A percentile compares a stretch with the other conserved stretches of the same genome.
Evolutionary conservation across 2,329 filamentous ascomycete genomes (phyloP).

Genomic region (Aspergillus aculeatus): DNA sequence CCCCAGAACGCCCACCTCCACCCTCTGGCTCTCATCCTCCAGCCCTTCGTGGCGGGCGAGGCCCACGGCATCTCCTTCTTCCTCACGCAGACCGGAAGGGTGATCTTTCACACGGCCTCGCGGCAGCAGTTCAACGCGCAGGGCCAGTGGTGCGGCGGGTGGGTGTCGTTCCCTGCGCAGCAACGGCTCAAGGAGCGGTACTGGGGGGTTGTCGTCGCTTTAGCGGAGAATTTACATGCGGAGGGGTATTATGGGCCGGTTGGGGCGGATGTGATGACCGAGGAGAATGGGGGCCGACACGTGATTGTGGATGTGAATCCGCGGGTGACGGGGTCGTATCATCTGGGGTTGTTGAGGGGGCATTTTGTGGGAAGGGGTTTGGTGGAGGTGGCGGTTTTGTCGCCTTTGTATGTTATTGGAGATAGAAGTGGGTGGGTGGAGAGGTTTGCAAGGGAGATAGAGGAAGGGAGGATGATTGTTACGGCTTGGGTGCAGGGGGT

Average conservation of each 20-base stretch:
- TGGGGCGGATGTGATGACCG: slow-evolving; percentile 7
- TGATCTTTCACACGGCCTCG: neutral
- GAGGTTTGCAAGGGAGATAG: neutral
- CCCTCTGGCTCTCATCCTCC: slow-evolving; percentile 1
- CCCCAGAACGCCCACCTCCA: neutral
- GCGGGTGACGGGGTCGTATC: slow-evolving; percentile 7
- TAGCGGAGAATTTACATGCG: neutral
- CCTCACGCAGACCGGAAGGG: neutral
- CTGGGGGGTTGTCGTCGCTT: neutral
- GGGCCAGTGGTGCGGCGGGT: slow-evolving; percentile 1
- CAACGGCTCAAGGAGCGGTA: neutral
- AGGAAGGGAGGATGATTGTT: slow-evolving; percentile 1
- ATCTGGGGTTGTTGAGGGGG: neutral
- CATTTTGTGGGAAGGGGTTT: slow-evolving; percentile 2
- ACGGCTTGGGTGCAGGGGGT: neutral
- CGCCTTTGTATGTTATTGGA: neutral
- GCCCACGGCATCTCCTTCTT: slow-evolving; percentile 2
- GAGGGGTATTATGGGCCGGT: slow-evolving; percentile 8
- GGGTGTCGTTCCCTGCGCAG: neutral
- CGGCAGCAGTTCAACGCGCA: neutral
- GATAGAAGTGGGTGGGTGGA: neutral
- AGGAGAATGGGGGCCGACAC: neutral
- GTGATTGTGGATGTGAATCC: slow-evolving; percentile 7
- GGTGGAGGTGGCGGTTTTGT: neutral
- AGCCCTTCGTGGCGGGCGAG: neutral